phyloP scores from a whole-genome alignment of 2,329 filamentous ascomycete species.

The Daldinia sp. region DNA sequence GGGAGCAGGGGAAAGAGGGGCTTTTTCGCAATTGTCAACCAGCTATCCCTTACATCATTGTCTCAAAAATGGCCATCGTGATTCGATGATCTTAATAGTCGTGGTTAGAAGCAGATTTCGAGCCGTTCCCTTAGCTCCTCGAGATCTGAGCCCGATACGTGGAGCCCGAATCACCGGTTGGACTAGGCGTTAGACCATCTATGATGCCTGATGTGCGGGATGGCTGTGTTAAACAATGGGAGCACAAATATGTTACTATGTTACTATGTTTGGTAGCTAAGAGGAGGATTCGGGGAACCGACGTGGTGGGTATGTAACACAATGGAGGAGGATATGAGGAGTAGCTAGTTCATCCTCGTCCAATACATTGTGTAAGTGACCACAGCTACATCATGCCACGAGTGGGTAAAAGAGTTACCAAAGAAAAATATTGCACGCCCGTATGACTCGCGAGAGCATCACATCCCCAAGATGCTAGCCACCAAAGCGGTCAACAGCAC shows the following conservation, averaged over 20 bases:
- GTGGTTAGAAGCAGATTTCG: slow-evolving; percentile 5
- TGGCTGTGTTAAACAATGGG: background rate
- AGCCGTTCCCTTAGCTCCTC: slow-evolving; percentile 9
- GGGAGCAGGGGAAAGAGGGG: slow-evolving; percentile 28
- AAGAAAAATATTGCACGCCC: background rate
- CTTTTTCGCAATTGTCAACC: slow-evolving; percentile 3
- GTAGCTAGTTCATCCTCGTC: background rate
- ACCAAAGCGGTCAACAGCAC: slow-evolving; percentile 1
- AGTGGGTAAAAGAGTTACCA: background rate
- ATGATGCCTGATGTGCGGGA: slow-evolving; percentile 15
- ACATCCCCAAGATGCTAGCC: slow-evolving; percentile 1
- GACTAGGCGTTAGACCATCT: slow-evolving; percentile 20
- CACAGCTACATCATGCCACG: background rate
- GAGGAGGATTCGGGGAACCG: background rate
- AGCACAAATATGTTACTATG: slow-evolving; percentile 10
- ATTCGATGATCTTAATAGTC: slow-evolving; percentile 17
- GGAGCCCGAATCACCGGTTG: slow-evolving; percentile 13
- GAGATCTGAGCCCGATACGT: slow-evolving; percentile 12
- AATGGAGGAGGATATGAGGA: background rate
- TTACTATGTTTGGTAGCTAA: slow-evolving; percentile 10
- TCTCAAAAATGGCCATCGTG: background rate
- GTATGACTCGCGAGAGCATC: slow-evolving; percentile 14
- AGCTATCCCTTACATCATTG: slow-evolving; percentile 30
- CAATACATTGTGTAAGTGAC: background rate
- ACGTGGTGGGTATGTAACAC: background rate